Base-by-base conservation (phyloP, 2,329 filamentous ascomycete species). In the Raffaelea arxii region DNA sequence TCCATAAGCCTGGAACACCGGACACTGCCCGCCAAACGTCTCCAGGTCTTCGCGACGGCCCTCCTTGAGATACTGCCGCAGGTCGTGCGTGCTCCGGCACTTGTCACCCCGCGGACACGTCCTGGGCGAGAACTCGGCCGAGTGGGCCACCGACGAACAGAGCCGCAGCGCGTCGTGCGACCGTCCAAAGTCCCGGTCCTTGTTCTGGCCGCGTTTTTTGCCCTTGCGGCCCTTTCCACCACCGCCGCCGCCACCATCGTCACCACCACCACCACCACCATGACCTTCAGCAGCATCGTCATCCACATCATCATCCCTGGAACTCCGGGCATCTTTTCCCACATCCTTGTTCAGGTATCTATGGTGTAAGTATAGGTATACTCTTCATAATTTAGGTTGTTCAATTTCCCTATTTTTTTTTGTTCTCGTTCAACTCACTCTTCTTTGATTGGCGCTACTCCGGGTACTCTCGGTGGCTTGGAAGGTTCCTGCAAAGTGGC, bases 11-110 rank as follows among this genome's bases (percentile, higher is more conserved):
- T 86, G 82, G 63, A 80, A 96, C 9, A 94, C 76, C 1, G 90
- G 91, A 59, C 92, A 98, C 51, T 83, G 72, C 6, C 86, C 84
- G 37, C 72, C 74, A 57, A 94, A 84, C 0, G 84, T 87, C 5
- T 75, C 74, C 35, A 96, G 71, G 58, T 97, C 87, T 50, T 79
- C 79, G 39, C 87, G 80, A 54, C 91, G 90, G 51, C 89, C 85
- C 47, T 92, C 80, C 25, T 76, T 77, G 42, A 98, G 69, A 60
- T 98, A 98, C 60, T 80, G 82, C 52, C 92, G 80, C 40, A 98
- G 67, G 58, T 96, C 80, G 60, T 98, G 92, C 56, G 82, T 80
- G 54, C 83, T 79, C 54, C 80, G 86, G 70, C 92, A 98, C 51
- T 78, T 80, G 25, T 87, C 82, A 23, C 86, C 90, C 56, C 82